Evolutionary conservation across 1,284 basidiomycete species (phyloP).

Genomic region (Puccinia triticina): DNA sequence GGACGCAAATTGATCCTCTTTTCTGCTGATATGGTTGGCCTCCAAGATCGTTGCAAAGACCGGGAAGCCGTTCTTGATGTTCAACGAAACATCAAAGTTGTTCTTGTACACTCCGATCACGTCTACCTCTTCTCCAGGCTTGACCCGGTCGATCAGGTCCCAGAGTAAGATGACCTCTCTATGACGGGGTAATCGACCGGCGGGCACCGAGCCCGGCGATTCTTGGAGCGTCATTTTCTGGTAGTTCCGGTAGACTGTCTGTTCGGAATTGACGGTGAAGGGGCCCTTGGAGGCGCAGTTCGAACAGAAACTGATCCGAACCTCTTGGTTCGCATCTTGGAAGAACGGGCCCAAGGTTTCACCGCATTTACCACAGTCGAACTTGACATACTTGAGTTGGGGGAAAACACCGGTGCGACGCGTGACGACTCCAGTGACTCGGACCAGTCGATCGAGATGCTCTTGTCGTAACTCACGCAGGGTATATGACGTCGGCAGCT

Average conservation of each 20-base stretch:
- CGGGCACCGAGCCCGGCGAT: conserved; percentile 98
- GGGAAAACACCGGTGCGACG: conserved; percentile 94
- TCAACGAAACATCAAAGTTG: conserved; percentile 72
- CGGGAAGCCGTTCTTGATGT: conserved; percentile 69
- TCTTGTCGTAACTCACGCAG: conserved; percentile 89
- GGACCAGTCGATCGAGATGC: conserved; percentile 92
- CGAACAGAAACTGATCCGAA: conserved; percentile 90
- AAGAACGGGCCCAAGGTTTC: conserved; percentile 93
- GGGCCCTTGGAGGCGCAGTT: conserved; percentile 93
- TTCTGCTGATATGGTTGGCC: conserved; percentile 66
- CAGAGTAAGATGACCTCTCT: conserved; percentile 87
- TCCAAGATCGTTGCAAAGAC: conserved; percentile 92
- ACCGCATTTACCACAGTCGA: conserved; percentile 92
- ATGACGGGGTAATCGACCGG: conserved; percentile 94
- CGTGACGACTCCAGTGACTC: conserved; percentile 96
- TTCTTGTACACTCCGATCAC: conserved; percentile 97
- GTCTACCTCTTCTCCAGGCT: conserved; percentile 90
- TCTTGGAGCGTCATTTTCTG: conserved; percentile 97
- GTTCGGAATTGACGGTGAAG: conserved; percentile 94
- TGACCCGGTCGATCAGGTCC: conserved; percentile 83
- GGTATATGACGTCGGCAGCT: conserved; percentile 84
- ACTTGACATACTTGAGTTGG: conserved; percentile 98
- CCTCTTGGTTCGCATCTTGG: conserved; percentile 92
- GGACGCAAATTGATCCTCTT: conserved; percentile 67
- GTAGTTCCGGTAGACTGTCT: conserved; percentile 97